A percentile compares a stretch with the other conserved stretches of the same genome.
phyloP scores from a whole-genome alignment of 2,329 filamentous ascomycete species.

The Aspergillus luchuensis region DNA sequence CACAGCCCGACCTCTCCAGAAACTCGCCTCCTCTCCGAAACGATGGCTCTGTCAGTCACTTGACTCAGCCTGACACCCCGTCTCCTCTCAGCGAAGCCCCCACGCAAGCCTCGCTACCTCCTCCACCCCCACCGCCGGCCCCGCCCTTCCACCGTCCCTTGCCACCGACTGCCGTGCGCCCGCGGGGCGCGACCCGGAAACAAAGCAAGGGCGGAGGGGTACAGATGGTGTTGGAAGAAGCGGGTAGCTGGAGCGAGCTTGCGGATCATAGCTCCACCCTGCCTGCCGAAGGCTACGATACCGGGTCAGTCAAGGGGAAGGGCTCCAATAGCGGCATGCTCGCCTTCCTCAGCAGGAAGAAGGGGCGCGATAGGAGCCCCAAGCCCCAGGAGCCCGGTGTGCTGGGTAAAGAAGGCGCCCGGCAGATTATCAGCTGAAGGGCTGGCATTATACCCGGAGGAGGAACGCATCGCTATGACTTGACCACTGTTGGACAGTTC shows the following conservation, averaged over 20 bases:
- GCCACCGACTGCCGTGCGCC: conserved; percentile 47
- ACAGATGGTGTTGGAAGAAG: conserved; percentile 86
- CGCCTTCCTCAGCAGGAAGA: conserved; percentile 85
- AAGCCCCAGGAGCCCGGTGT: conserved; percentile 94
- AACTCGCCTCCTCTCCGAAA: conserved; percentile 34
- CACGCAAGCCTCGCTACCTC: conserved; percentile 27
- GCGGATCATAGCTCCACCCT: conserved; percentile 80
- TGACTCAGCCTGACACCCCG: conserved; percentile 31
- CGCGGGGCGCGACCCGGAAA: conserved; percentile 66
- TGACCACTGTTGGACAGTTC: conserved; percentile 5
- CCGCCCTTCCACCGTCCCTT: conserved; percentile 45
- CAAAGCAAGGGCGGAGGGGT: conserved; percentile 80
- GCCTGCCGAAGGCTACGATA: conserved; percentile 62
- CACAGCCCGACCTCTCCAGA: conserved; percentile 37
- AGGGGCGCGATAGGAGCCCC: conserved; percentile 84
- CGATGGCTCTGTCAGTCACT: conserved; percentile 33
- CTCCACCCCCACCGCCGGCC: conserved; percentile 31
- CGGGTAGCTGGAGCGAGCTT: conserved; percentile 87
- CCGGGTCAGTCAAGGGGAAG: conserved; percentile 48
- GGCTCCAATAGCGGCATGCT: conserved; percentile 72
- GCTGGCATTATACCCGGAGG: neutral
- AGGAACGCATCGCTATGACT: neutral
- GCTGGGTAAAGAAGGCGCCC: conserved; percentile 88
- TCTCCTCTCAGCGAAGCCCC: conserved; percentile 30
- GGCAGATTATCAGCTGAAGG: conserved; percentile 70